phyloP scores from a whole-genome alignment of 306 rosid species.

The Pterocarpus santalinus region DNA sequence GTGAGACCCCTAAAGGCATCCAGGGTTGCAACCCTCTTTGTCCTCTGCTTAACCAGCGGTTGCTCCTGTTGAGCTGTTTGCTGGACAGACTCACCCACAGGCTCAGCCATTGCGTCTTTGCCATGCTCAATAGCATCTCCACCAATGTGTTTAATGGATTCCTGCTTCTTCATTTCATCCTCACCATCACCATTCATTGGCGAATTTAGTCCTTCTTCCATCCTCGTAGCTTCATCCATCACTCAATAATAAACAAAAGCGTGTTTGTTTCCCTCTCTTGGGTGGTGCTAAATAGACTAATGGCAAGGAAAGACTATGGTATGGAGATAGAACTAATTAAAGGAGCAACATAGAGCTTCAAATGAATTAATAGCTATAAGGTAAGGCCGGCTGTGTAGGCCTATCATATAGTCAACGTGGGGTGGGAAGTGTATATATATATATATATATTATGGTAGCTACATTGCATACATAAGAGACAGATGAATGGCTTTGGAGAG shows the following conservation, averaged over 20 bases:
- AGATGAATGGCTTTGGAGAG: conserved; percentile 1
- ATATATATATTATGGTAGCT: neutral
- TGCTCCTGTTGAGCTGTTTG: conserved; percentile 10
- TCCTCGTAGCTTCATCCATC: conserved; percentile 65
- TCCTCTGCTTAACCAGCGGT: conserved; percentile 52
- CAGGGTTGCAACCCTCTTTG: conserved; percentile 84
- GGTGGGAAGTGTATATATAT: neutral
- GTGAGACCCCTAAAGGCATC: conserved; percentile 96
- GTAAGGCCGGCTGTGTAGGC: conserved; percentile 63
- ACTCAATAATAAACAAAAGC: conserved; percentile 10
- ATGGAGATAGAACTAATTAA: neutral
- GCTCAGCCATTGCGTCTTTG: conserved; percentile 29
- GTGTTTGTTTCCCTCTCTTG: neutral
- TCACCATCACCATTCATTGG: conserved; percentile 29
- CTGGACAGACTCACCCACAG: neutral
- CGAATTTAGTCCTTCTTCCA: conserved; percentile 67
- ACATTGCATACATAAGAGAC: conserved; percentile 27
- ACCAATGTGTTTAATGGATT: neutral
- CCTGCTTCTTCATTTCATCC: conserved; percentile 15
- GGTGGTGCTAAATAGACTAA: neutral
- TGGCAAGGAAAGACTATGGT: too few species aligned
- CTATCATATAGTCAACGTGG: conserved; percentile 13
- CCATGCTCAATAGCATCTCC: conserved; percentile 15
- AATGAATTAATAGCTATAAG: conserved; percentile 8
- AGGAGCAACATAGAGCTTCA: conserved; percentile 35